A percentile compares a stretch with the other conserved stretches of the same genome.
phyloP scores from a whole-genome alignment of 495 filamentous ascomycete genomes.

The Penicillium flavigenum region DNA sequence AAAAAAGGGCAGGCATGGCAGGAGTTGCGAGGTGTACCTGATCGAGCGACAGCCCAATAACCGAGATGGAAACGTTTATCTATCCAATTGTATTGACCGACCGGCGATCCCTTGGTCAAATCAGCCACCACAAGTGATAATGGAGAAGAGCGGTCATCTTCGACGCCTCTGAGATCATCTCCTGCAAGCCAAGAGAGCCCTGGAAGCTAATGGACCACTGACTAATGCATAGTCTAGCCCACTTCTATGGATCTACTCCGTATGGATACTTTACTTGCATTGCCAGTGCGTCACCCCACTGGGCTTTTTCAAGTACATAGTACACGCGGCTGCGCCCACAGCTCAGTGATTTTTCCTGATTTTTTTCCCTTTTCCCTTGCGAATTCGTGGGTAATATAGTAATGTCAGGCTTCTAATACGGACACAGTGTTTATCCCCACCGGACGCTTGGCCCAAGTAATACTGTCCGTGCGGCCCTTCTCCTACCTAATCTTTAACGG shows the following conservation, averaged over 20 bases:
- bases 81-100: constrained; percentile 2
- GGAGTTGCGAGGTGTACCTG: not conserved
- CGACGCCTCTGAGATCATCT: constrained; percentile 15
- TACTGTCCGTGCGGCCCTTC: constrained; percentile 13
- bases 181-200: constrained; percentile 13
- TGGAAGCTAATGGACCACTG: not conserved
- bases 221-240: constrained; percentile 2
- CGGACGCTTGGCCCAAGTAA: constrained; percentile 4
- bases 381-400: not conserved
- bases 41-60: constrained; percentile 13
- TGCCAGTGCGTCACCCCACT: not conserved
- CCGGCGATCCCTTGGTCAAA: constrained; percentile 12
- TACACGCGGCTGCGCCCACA: not conserved
- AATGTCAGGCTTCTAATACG: not conserved
- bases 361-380: not conserved
- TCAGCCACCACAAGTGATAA: constrained; percentile 11
- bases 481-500: constrained; percentile 18
- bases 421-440: constrained; percentile 6
- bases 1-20: not conserved
- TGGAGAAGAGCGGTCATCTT: not conserved
- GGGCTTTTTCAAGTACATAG: not conserved
- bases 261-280: constrained; percentile 1
- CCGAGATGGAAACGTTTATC: not conserved
- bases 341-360: not conserved
- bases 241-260: not conserved